phyloP scores from a whole-genome alignment of 2,329 filamentous ascomycete species.

The Microdochium trichocladiopsis region DNA sequence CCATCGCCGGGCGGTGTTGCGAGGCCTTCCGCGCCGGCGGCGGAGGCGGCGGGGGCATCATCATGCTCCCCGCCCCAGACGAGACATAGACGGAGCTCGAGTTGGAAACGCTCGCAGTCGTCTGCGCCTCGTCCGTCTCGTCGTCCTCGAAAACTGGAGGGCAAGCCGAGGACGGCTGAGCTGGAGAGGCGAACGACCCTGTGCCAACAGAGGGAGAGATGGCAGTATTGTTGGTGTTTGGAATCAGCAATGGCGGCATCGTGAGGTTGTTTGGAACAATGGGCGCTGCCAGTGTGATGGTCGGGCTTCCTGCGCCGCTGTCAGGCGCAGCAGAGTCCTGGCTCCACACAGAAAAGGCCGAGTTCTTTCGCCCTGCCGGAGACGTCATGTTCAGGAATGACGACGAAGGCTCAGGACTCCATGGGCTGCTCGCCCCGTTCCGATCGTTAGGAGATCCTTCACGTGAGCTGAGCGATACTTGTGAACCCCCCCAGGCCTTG shows the following conservation, averaged over 20 bases:
- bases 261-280: constrained; percentile 13
- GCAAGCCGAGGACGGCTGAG: constrained; percentile 17
- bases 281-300: constrained; percentile 34
- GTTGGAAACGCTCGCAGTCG: constrained; percentile 7
- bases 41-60: constrained; percentile 10
- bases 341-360: constrained; percentile 40
- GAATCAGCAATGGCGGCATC: constrained; percentile 10
- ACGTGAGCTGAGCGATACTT: constrained; percentile 58
- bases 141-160: constrained; percentile 33
- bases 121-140: constrained; percentile 17
- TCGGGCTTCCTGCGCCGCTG: constrained; percentile 42
- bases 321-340: constrained; percentile 36
- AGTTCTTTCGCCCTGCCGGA: constrained; percentile 34
- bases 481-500: constrained; percentile 75
- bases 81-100: neutral
- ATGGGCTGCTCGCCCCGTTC: constrained; percentile 38
- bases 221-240: constrained; percentile 6
- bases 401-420: constrained; percentile 20
- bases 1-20: neutral
- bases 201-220: constrained; percentile 8
- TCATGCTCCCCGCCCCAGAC: constrained; percentile 8
- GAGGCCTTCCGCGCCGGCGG: neutral
- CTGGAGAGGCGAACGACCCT: constrained; percentile 11
- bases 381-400: constrained; percentile 5
- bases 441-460: constrained; percentile 26